Percentiles rank a stretch among this genome's conserved stretches.
Evolutionary conservation across 164 flowering plant genomes (phyloP).

Genomic region (Piper longum): DNA sequence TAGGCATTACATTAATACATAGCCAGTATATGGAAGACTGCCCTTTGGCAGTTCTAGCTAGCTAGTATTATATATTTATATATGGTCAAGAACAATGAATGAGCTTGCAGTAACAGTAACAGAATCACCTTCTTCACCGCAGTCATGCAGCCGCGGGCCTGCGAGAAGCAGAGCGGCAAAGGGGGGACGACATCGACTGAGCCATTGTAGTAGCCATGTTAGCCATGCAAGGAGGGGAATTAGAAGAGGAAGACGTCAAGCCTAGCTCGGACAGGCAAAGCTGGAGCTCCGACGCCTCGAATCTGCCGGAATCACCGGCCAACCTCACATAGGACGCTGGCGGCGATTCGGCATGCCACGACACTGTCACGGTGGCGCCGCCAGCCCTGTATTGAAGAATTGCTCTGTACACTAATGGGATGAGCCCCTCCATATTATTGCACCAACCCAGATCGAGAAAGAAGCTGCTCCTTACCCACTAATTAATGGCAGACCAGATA

Average conservation of each 20-base stretch:
- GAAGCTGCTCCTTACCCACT: no score
- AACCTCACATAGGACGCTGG: constrained; percentile 54
- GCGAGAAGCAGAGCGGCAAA: constrained; percentile 4
- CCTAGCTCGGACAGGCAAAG: constrained; percentile 19
- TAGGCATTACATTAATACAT: no score
- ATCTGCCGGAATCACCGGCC: constrained; percentile 68
- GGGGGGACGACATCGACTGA: constrained; percentile 1
- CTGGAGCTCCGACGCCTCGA: constrained; percentile 33
- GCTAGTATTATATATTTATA: no score
- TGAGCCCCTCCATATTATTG: constrained; percentile 62
- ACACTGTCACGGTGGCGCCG: constrained; percentile 9
- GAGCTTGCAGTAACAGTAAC: no score
- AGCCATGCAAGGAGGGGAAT: constrained; percentile 11
- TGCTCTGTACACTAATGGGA: constrained; percentile 67
- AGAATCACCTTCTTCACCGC: no score
- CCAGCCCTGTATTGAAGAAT: constrained; percentile 50
- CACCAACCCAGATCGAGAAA: no score
- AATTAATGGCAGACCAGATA: no score
- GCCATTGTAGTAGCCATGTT: background rate
- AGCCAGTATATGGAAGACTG: no score
- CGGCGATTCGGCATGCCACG: constrained; percentile 48
- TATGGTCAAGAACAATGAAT: no score
- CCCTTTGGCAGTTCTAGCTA: no score
- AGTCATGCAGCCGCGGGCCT: background rate
- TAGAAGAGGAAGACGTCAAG: constrained; percentile 11